phyloP scores from a whole-genome alignment of 768 basidiomycete species.

The Pleurotus citrinopileatus region DNA sequence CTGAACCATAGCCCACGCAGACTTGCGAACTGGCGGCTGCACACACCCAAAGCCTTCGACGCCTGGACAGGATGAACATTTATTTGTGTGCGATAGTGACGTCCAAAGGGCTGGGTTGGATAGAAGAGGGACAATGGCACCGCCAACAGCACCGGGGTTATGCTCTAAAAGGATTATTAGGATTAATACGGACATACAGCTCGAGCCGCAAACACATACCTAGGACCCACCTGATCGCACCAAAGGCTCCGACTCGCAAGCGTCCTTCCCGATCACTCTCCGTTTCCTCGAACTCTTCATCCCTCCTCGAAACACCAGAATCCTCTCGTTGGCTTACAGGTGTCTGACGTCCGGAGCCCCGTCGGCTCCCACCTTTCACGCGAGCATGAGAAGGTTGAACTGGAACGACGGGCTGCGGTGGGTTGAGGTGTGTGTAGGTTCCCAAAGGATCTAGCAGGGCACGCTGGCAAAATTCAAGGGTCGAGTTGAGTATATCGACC shows the following conservation, averaged over 20 bases:
- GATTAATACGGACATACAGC: not conserved
- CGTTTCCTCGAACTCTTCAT: conserved; percentile 64
- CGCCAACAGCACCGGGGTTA: conserved; percentile 14
- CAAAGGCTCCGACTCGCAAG: conserved; percentile 65
- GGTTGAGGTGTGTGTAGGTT: conserved; percentile 62
- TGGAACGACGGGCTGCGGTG: conserved; percentile 42
- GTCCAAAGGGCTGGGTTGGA: conserved; percentile 60
- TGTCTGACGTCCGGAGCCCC: conserved; percentile 16
- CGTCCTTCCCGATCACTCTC: conserved; percentile 70
- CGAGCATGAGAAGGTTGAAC: conserved; percentile 25
- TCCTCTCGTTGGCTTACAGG: conserved; percentile 25
- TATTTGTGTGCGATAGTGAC: conserved; percentile 40
- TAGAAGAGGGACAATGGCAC: conserved; percentile 33
- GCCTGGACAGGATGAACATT: conserved; percentile 38
- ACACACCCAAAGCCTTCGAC: conserved; percentile 52
- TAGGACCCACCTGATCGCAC: conserved; percentile 59
- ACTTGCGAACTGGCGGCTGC: conserved; percentile 72
- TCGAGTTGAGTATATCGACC: conserved; percentile 25
- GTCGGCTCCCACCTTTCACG: conserved; percentile 26
- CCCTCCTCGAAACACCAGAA: conserved; percentile 33
- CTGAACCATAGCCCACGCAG: conserved; percentile 61
- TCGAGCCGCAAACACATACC: conserved; percentile 36
- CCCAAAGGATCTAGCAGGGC: conserved; percentile 60
- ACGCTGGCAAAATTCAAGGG: conserved; percentile 52
- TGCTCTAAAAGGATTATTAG: not conserved